Conservation (phyloP, 257 asterid genomes). For the Gentiana straminea region DNA sequence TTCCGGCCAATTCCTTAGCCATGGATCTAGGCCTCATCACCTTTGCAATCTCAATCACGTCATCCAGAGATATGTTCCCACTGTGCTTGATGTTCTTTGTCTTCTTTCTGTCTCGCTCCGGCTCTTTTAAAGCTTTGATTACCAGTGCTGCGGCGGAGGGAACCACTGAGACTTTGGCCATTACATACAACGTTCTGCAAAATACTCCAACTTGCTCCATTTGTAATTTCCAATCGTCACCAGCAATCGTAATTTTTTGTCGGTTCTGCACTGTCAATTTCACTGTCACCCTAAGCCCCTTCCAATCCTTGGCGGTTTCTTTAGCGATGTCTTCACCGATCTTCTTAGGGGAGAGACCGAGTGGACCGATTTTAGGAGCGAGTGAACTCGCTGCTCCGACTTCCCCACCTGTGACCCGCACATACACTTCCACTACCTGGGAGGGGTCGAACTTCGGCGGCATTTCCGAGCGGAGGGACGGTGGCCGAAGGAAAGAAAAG, state of each 20-base stretch:
- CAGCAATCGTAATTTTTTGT: too few species aligned
- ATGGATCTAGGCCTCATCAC: constrained; percentile 47
- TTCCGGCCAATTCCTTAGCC: constrained; percentile 59
- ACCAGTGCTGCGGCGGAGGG: constrained; percentile 68
- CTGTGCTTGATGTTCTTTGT: constrained; percentile 55
- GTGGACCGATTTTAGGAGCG: constrained; percentile 66
- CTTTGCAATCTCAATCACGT: constrained; percentile 60
- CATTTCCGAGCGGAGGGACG: constrained; percentile 25
- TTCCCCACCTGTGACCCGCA: constrained; percentile 64
- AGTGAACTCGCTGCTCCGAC: constrained; percentile 71
- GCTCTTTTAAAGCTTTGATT: constrained; percentile 67
- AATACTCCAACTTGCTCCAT: too few species aligned
- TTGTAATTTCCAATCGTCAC: too few species aligned
- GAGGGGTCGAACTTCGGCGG: constrained; percentile 69
- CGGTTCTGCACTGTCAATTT: constrained; percentile 64
- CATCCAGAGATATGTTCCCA: constrained; percentile 58
- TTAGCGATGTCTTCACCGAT: constrained; percentile 67
- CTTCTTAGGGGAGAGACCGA: constrained; percentile 60
- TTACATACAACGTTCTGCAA: too few species aligned
- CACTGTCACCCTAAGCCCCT: constrained; percentile 71
- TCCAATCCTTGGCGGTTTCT: constrained; percentile 76
- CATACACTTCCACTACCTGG: constrained; percentile 60
- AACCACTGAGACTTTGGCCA: constrained; percentile 56
- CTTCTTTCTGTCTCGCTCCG: constrained; percentile 63
- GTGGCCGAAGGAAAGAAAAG: not conserved